Conservation (phyloP, 2,329 filamentous ascomycete species). For the Knufia fluminis region DNA sequence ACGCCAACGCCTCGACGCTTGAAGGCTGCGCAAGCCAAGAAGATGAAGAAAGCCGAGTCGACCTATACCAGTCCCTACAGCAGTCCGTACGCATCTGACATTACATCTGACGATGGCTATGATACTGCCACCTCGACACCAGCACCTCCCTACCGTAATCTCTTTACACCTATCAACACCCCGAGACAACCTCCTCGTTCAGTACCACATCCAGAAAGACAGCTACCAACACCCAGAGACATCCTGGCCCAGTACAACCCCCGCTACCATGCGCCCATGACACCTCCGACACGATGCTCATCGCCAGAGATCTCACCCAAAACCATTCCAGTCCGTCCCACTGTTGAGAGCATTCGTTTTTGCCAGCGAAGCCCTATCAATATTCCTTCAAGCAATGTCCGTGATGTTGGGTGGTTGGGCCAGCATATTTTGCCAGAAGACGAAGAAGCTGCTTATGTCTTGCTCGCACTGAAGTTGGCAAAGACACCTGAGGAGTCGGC, state of each 20-base stretch:
- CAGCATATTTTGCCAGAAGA: not conserved
- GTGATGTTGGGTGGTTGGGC: not conserved
- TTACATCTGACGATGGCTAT: conserved; percentile 28
- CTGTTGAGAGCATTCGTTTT: not conserved
- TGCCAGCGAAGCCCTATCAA: not conserved
- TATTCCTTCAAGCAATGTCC: not conserved
- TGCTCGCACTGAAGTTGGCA: conserved; percentile 8
- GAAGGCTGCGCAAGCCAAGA: conserved; percentile 14
- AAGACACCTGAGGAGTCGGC: conserved; percentile 11
- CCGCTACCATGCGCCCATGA: not conserved
- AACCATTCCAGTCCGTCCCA: not conserved
- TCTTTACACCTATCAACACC: conserved; percentile 37
- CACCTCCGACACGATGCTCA: conserved; percentile 1
- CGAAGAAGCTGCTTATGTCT: conserved; percentile 8
- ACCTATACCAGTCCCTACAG: conserved; percentile 23
- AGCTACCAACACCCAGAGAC: conserved; percentile 4
- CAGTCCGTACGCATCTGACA: conserved; percentile 36
- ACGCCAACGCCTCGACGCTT: not conserved
- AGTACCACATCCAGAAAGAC: conserved; percentile 14
- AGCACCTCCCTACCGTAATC: conserved; percentile 29
- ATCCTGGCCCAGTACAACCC: not conserved
- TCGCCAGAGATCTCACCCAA: conserved; percentile 8
- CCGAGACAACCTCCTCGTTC: conserved; percentile 24
- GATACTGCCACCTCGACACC: conserved; percentile 33
- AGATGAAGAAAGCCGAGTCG: conserved; percentile 21